A percentile compares a stretch with the other conserved stretches of the same genome.
Conservation (phyloP, 208 protist species). For the Trypanosoma melophagium region DNA sequence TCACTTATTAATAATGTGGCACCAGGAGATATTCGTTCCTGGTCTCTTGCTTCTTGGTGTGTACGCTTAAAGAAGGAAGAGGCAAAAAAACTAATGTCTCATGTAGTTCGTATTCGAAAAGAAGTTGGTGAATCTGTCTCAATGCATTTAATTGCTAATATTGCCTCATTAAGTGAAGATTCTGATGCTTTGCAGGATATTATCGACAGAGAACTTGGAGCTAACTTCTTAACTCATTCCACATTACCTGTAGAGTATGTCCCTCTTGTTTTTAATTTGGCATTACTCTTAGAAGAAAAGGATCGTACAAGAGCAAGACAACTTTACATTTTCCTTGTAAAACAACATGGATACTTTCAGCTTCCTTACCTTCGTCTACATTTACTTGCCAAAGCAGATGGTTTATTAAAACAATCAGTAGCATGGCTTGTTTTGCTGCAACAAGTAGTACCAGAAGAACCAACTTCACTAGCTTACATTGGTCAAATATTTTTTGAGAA, state of each 20-base stretch:
- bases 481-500: slow-evolving; percentile 63
- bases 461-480: slow-evolving; percentile 50
- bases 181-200: slow-evolving; percentile 65
- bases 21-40: slow-evolving; percentile 64
- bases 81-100: slow-evolving; percentile 33
- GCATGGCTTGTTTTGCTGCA: slow-evolving; percentile 78
- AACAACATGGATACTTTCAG: slow-evolving; percentile 64
- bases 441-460: slow-evolving; percentile 60
- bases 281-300: slow-evolving; percentile 53
- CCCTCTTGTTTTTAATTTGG: slow-evolving; percentile 82
- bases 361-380: slow-evolving; percentile 77
- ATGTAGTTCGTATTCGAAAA: slow-evolving; percentile 49
- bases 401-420: slow-evolving; percentile 60
- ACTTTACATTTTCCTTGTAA: slow-evolving; percentile 83
- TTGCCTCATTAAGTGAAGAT: slow-evolving; percentile 54
- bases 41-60: slow-evolving; percentile 68
- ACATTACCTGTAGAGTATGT: slow-evolving; percentile 46
- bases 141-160: slow-evolving; percentile 68
- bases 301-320: slow-evolving; percentile 48
- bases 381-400: slow-evolving; percentile 54
- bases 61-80: slow-evolving; percentile 59
- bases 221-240: slow-evolving; percentile 43
- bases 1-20: slow-evolving; percentile 63
- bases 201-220: slow-evolving; percentile 70
- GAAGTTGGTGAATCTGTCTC: slow-evolving; percentile 40